Base-by-base conservation (phyloP, 371 early-diverging fungal species). In the Nematocida sp. region DNA sequence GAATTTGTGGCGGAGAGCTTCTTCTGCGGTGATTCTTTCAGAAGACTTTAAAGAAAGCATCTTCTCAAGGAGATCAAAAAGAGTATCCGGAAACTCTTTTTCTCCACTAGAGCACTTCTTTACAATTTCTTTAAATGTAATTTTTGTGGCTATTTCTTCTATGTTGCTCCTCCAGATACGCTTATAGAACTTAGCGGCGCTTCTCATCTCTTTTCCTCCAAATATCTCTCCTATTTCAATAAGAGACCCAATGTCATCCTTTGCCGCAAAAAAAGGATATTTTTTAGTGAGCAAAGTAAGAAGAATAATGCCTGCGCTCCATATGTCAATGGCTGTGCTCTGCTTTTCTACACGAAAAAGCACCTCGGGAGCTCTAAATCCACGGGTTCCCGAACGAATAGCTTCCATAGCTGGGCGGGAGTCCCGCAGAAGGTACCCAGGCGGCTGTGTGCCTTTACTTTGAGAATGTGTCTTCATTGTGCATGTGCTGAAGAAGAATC, bases 291-390 rank as follows among this genome's bases (percentile, higher is more conserved):
- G 77, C 47, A 95, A 82, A 36, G 87, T 88, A 1, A 93, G 82
- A 32, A 97, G 82, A 36, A 91, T 92, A 0, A 93, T 93, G 18
- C 97, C 96, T 0, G 87, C 94, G 0, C 94, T 87, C 97, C 97
- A 97, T 0, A 94, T 85, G 83, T 94, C 93, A 56, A 94, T 89
- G 0, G 89, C 87, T 23, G 87, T 86, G 1, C 92, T 90, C 79
- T 95, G 97, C 54, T 88, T 59, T 0, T 81, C 77, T n/a, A 89
- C 88, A 56, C 90, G 88, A 69, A 97, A 85, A 18, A 97, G 82
- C 0, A 95, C 92, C 80, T 97, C 97, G 0, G 97, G 97, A 3
- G 96, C 93, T 26, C 95, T 86, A 77, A 94, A 97, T 25, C 97
- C 97, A 55, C 94, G 85, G 0, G 99, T 98, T 16, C 99, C 99